Percentiles rank a stretch among this genome's conserved stretches.
phyloP scores from a whole-genome alignment of 345 rosid genomes.

The Populus nigra region DNA sequence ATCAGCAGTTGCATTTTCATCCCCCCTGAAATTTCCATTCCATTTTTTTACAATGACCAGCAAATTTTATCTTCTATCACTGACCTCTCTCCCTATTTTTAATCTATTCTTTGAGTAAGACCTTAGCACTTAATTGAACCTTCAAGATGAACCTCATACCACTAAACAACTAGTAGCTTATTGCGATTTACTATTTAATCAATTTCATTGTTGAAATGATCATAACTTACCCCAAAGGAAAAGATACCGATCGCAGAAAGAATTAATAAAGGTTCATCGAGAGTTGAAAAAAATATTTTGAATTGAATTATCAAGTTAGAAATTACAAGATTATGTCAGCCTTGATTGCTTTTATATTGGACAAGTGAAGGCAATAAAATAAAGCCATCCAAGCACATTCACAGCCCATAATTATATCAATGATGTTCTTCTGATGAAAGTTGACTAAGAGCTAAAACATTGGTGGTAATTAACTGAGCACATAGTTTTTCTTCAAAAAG shows the following conservation, averaged over 20 bases:
- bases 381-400: background rate
- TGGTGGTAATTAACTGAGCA: background rate
- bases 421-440: too few relatives aligned
- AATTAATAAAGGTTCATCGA: background rate
- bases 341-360: background rate
- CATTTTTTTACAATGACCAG: too few relatives aligned
- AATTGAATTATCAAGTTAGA: background rate
- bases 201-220: background rate
- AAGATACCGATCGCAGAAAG: background rate
- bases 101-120: too few relatives aligned
- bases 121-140: too few relatives aligned
- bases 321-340: background rate
- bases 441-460: background rate
- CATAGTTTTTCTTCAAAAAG: too few relatives aligned
- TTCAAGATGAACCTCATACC: too few relatives aligned
- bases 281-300: background rate
- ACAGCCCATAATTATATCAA: background rate
- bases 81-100: too few relatives aligned
- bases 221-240: background rate
- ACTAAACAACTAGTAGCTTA: background rate
- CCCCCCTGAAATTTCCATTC: too few relatives aligned
- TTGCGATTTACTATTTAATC: background rate
- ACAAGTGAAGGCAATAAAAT: conserved; percentile 1
- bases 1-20: too few relatives aligned
- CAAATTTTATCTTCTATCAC: too few relatives aligned